Evolutionary conservation across 75 land plant genomes (phyloP), one percentile per base, ranked within the genome.

Genomic region (Azolla pinnata): DNA sequence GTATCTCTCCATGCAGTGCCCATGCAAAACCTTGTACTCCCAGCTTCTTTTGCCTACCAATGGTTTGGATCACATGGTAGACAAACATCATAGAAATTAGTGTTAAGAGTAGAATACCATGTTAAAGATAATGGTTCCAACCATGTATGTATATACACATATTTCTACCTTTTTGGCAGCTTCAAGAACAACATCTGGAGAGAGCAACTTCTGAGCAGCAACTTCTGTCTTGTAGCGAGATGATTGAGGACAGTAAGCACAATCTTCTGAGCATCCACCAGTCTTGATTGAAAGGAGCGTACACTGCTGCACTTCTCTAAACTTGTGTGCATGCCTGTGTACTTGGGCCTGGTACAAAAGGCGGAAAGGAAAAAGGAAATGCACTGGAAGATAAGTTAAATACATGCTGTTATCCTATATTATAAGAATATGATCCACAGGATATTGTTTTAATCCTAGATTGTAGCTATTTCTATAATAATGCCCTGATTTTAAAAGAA

Each of bases 1-100:
- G 91, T 89, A 60, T 95, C 99, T 55, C 99, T 73, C 99, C 99
- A 95, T 58, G 99, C 99, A 59, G 96, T 97, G 61, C 99, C 99
- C 99, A 95, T 95, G 73, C 99, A 95, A 74, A 95, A 95, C 18
- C 99, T 75, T 29, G 99, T 86, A 54, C 99, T 95, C 5, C 99
- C 99, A 67, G 96, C 99, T 52, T 95, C 99, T 65, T 89, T 95
- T 54, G 99, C 99, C 99, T 95, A 67, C n/a, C n/a, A n/a, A n/a
- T n/a, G n/a, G n/a, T n/a, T n/a, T 34, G 60, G 58, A 44, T 20
- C 33, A 29, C 1, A n/a, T n/a, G n/a, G n/a, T n/a, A n/a, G n/a
- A n/a, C n/a, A n/a, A n/a, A n/a, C n/a, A n/a, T n/a, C n/a, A n/a
- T n/a, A n/a, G 10, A 48, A 45, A 65, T 54, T 25, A 57, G 20